phyloP scores from a whole-genome alignment of 768 basidiomycete species.

The Dictyophora rubrovolvata region DNA sequence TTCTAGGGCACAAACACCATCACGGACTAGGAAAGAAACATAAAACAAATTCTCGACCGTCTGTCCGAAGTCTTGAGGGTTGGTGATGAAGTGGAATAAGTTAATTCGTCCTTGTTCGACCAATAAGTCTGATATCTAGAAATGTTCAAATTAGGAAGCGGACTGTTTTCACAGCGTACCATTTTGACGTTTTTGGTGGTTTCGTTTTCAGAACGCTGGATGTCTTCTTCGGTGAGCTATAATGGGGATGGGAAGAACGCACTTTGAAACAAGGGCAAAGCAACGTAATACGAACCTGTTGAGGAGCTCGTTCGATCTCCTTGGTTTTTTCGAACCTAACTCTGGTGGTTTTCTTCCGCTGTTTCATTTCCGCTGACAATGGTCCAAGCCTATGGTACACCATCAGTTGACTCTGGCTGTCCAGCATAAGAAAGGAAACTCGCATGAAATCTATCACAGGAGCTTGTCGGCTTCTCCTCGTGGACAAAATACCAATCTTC shows the following conservation, averaged over 20 bases:
- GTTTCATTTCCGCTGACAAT: constrained; percentile 76
- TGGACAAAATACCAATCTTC: constrained; percentile 72
- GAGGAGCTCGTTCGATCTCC: constrained; percentile 58
- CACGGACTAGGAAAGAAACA: constrained; percentile 83
- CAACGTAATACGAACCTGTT: constrained; percentile 35
- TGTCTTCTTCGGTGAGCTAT: constrained; percentile 65
- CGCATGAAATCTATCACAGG: constrained; percentile 87
- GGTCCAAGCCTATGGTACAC: constrained; percentile 72
- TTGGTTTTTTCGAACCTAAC: constrained; percentile 63
- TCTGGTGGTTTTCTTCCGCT: constrained; percentile 49
- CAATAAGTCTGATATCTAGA: constrained; percentile 56
- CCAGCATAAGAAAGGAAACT: constrained; percentile 17
- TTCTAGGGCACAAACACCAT: constrained; percentile 71
- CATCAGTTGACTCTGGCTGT: neutral
- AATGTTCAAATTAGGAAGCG: neutral
- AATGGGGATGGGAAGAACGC: neutral
- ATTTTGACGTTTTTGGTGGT: constrained; percentile 76
- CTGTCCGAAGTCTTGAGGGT: constrained; percentile 85
- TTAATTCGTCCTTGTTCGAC: constrained; percentile 47
- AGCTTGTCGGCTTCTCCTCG: constrained; percentile 70
- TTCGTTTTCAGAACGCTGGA: constrained; percentile 75
- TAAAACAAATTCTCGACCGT: constrained; percentile 97
- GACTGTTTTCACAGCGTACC: constrained; percentile 31
- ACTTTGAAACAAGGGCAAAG: neutral
- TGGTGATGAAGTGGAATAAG: constrained; percentile 78